Evolutionary conservation across 2,329 filamentous ascomycete species (phyloP), one percentile per base, ranked within the genome.

Genomic region (Stagonosporopsis vannaccii): DNA sequence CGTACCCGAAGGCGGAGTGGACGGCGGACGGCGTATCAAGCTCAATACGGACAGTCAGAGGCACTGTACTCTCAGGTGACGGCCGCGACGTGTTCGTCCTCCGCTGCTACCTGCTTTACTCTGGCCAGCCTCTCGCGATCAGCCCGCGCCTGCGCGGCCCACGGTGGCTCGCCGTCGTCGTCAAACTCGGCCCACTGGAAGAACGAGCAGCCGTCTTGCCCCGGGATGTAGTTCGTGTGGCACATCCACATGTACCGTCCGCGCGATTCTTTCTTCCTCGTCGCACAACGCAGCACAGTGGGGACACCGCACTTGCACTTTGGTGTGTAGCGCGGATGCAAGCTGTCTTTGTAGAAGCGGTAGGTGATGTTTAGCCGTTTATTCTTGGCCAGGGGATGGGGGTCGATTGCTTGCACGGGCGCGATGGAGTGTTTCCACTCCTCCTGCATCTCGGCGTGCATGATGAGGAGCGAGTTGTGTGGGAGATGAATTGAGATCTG

Each of bases 381-480:
- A 65, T 87, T 92, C 0, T 89, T 89, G 0, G 93, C 85, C 1
- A 97, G 73, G 0, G 93, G 91, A 73, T 99, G 95, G 1, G 92
- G 91, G 59, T 92, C 89, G 56, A 98, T 90, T 4, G 88, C 86
- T 44, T 83, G 81, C 0, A 90, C 88, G 0, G 92, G 90, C 0
- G 87, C 82, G 39, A 99, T 90, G 63, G 86, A 85, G 75, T 99
- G 95, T 75, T 97, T 98, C 92, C 92, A 98, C 71, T 90, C 89
- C 71, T 98, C 94, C 71, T 98, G 94, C 91, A 97, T 98, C 72
- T 96, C 92, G 0, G 94, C 93, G 70, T 98, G 93, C 95, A 99
- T 98, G 9, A 98, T 82, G 0, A 99, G 82, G 0, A 98, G 83
- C 0, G 91, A 96, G 74, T 98, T 98, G 75, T 98, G 95, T 0